Base-by-base conservation (phyloP, 2,329 filamentous ascomycete species). In the Plectosphaerella sp. region DNA sequence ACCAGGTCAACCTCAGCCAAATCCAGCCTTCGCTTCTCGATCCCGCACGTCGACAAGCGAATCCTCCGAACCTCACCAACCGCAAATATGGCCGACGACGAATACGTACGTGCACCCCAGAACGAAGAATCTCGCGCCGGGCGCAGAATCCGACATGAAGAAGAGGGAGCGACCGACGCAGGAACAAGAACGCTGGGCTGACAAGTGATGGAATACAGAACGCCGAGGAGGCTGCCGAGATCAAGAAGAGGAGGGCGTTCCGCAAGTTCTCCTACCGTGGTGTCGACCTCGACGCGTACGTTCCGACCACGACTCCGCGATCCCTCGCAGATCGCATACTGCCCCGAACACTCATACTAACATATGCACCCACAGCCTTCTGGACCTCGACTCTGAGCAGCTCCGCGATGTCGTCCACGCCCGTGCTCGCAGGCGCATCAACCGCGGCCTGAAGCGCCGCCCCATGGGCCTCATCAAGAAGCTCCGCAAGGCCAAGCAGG, bases 391-490 rank as follows among this genome's bases (percentile, higher is more conserved):
- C 73, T 96, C 92, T 72, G 94, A 97, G 77, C 89, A 97, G 81
- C 91, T 99, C 77, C 92, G 94, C 72, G 92, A 97, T 88, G 90
- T 99, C 76, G 92, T 99, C 72, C 94, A 99, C 84, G 94, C 94
- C 72, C 94, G 94, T 76, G 94, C 94, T 74, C 93, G 94, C 75
- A 88, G 94, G 78, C 87, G 95, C 76, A 97, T 99, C 89, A 97
- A 97, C 89, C 93, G 94, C 67, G 94, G 94, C 71, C 88, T 99
- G 71, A 99, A 97, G 89, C 92, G 94, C 83, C 96, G 96, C 85
- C 94, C 94, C 70, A 97, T 99, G 94, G 94, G 94, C 69, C 84
- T 99, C 72, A 97, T 99, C 87, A 97, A 97, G 91, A 99, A 99
- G 88, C 91, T 99, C 71, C 93, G 94, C 77, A 97, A 97, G 86